Conservation (phyloP, 768 basidiomycete species). For the Hypsizygus marmoreus region DNA sequence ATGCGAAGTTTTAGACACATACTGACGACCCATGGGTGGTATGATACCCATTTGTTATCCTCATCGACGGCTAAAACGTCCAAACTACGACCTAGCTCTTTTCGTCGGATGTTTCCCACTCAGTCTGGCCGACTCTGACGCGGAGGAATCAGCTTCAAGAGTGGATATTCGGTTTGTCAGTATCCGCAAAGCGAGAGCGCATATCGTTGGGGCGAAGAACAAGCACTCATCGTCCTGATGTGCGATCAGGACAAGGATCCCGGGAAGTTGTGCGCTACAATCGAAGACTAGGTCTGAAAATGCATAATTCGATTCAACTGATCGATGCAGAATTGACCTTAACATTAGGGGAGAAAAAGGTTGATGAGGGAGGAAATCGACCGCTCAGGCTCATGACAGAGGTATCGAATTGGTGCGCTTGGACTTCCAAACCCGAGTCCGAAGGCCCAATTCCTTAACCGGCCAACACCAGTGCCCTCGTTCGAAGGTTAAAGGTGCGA, state of each 20-base stretch:
- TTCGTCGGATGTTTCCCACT: conserved; percentile 57
- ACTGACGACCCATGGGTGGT: conserved; percentile 78
- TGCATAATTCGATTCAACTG: no score
- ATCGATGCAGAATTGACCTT: no score
- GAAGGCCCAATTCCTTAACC: conserved; percentile 40
- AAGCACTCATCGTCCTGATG: conserved; percentile 95
- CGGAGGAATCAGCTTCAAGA: no score
- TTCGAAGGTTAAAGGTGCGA: conserved; percentile 25
- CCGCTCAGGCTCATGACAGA: no score
- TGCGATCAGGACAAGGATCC: conserved; percentile 78
- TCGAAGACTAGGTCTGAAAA: no score
- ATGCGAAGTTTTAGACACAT: conserved; percentile 29
- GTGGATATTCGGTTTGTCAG: no score
- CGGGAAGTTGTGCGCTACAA: no score
- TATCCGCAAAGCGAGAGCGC: conserved; percentile 45
- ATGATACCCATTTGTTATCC: conserved; percentile 60
- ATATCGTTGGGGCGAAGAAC: conserved; percentile 89
- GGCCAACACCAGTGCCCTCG: conserved; percentile 43
- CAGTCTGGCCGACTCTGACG: no score
- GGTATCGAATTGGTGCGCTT: neutral
- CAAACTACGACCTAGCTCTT: conserved; percentile 66
- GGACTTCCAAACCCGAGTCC: conserved; percentile 26
- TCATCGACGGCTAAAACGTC: conserved; percentile 63
- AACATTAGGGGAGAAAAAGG: no score
- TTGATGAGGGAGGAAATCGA: no score